Evolutionary conservation across 1,284 basidiomycete genomes (phyloP), one percentile per base, ranked within the genome.

Genomic region (Malassezia dermatis): DNA sequence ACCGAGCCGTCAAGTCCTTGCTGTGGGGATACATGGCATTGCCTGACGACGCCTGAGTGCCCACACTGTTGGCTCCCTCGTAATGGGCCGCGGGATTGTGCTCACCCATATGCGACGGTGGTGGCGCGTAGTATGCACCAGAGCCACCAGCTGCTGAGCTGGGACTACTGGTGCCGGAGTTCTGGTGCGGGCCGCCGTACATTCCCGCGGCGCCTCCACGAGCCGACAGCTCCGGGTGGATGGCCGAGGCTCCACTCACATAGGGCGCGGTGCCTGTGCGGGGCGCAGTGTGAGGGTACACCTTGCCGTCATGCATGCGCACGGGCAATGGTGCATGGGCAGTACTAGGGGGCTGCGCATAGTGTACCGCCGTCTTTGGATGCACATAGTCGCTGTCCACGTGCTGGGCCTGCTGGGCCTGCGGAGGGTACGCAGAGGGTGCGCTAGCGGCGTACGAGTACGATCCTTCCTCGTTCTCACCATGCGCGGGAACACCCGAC

Each of bases 1-100:
- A 71, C 26, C 69, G 69, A 19, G 61, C 57, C 37, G 19, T 11
- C n/a, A 65, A 61, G 44, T 72, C 69, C 48, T 67, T 67, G 19
- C 42, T 32, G 28, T 35, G 46, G 8, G 46, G 41, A 23, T 48
- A 48, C 32, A 48, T 39, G 35, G 31, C 46, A 35, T 39, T 39
- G 37, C 19, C 21, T 11, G 32, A 15, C 7, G 37, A 19, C 19
- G 46, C 15, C 7, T 17, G 31, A 21, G 44, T n/a, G 10, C n/a
- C 44, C 6, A 28, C 12, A n/a, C 28, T 23, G 12, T 34, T 46
- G 1, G 11, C 44, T 46, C 27, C 44, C 8, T 23, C 30, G 21
- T 46, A 46, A 21, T 46, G 44, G 3, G 24, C 41, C 23, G 41
- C 12, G 8, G 41, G 4, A 10, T 7, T 21, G n/a, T 39, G 37